phyloP scores from a whole-genome alignment of 257 asterid species.

The Asclepias syriaca region DNA sequence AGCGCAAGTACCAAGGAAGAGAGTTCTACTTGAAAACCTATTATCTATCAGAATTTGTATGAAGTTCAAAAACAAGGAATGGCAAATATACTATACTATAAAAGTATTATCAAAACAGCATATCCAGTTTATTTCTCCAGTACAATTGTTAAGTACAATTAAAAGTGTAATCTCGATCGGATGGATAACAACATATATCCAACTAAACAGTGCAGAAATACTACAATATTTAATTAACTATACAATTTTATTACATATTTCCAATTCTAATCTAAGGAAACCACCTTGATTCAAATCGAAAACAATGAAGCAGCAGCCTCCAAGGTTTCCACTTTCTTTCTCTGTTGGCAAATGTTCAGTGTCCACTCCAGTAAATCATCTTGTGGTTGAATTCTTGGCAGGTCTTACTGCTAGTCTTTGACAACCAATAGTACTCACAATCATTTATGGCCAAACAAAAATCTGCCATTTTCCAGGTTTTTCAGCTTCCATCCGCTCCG shows the following conservation, averaged over 20 bases:
- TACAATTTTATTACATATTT: not conserved
- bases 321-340: not conserved
- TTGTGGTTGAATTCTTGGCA: not conserved
- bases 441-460: not conserved
- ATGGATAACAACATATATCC: no score
- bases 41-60: no score
- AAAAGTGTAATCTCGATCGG: not conserved
- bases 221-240: not conserved
- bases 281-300: not conserved
- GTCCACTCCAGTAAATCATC: not conserved
- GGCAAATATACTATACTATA: not conserved
- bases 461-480: not conserved
- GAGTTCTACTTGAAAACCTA: not conserved
- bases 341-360: not conserved
- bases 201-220: not conserved
- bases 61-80: not conserved
- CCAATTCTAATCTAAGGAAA: not conserved
- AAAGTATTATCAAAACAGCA: not conserved
- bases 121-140: not conserved
- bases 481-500: not conserved
- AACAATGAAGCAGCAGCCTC: not conserved
- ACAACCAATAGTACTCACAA: not conserved
- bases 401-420: not conserved
- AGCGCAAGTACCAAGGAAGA: constrained; percentile 15
- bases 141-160: not conserved